These are phyloP conservation scores for Neofusicoccum laricinum DNA, from an alignment of 2,329 filamentous ascomycete species.

Conservation along the genomic window DNA sequence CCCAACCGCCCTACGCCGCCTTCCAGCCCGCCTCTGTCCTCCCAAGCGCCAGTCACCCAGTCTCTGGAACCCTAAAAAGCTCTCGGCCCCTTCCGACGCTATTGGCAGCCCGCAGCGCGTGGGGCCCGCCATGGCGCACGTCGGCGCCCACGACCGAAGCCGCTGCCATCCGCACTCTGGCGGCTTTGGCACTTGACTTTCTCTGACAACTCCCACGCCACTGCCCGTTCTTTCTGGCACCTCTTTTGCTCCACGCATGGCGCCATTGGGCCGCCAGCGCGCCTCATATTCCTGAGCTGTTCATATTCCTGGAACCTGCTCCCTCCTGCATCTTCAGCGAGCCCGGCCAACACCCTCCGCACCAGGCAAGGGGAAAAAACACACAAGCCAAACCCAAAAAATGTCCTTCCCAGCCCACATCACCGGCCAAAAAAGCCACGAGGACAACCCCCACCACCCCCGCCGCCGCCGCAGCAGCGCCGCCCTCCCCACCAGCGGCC, in stretches of 20 bases:
- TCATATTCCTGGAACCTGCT: no score
- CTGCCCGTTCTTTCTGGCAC: not conserved
- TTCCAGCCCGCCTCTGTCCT: not conserved
- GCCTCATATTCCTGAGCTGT: not conserved
- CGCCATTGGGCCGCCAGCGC: not conserved
- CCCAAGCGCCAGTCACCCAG: not conserved
- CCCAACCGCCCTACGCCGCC: not conserved
- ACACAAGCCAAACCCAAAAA: not conserved
- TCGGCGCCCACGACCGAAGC: not conserved
- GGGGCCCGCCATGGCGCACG: not conserved
- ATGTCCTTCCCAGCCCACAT: slow-evolving; percentile 2
- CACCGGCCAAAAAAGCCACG: not conserved
- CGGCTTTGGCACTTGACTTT: not conserved
- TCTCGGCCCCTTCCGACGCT: not conserved
- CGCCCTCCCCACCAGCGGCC: not conserved
- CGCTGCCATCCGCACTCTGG: not conserved
- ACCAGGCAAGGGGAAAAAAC: not conserved
- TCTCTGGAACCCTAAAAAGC: not conserved
- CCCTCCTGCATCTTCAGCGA: not conserved
- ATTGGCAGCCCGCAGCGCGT: not conserved
- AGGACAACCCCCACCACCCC: not conserved
- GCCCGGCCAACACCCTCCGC: no score
- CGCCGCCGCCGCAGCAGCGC: not conserved
- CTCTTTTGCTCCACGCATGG: not conserved
- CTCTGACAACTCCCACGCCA: not conserved